Conservation (phyloP, 257 asterid species). For the Nemophila menziesii region DNA sequence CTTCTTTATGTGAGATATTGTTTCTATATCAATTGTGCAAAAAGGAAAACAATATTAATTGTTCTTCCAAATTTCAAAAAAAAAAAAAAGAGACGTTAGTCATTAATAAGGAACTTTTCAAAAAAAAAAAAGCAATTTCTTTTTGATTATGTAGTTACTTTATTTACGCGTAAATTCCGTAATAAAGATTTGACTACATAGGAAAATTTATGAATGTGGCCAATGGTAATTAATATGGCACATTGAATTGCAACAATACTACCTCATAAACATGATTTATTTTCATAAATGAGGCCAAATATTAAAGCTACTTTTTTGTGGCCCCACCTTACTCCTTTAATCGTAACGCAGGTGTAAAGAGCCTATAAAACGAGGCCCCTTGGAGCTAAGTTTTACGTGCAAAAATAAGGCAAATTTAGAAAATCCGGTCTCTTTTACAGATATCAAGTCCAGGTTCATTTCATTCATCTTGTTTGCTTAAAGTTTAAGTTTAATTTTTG, state of each 20-base stretch:
- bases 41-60: too few species aligned
- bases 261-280: slow-evolving; percentile 30
- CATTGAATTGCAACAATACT: slow-evolving; percentile 17
- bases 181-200: slow-evolving; percentile 6
- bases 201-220: slow-evolving; percentile 17
- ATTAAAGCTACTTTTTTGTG: slow-evolving; percentile 19
- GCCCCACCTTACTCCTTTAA: not conserved
- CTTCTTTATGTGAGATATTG: not conserved
- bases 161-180: too few species aligned
- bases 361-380: slow-evolving; percentile 20
- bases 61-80: not conserved
- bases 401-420: not conserved
- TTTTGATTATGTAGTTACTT: too few species aligned
- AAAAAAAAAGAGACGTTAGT: not conserved
- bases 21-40: too few species aligned
- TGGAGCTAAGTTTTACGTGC: slow-evolving; percentile 6
- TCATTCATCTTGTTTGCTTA: slow-evolving; percentile 1
- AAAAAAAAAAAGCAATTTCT: not conserved
- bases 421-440: slow-evolving; percentile 1
- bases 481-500: slow-evolving; percentile 3
- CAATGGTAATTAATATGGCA: slow-evolving; percentile 14
- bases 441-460: slow-evolving; percentile 16
- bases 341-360: slow-evolving; percentile 3
- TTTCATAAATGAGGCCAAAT: slow-evolving; percentile 17
- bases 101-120: not conserved